Conservation (phyloP, 179 eudicot species). For the Spinacia oleracea region DNA sequence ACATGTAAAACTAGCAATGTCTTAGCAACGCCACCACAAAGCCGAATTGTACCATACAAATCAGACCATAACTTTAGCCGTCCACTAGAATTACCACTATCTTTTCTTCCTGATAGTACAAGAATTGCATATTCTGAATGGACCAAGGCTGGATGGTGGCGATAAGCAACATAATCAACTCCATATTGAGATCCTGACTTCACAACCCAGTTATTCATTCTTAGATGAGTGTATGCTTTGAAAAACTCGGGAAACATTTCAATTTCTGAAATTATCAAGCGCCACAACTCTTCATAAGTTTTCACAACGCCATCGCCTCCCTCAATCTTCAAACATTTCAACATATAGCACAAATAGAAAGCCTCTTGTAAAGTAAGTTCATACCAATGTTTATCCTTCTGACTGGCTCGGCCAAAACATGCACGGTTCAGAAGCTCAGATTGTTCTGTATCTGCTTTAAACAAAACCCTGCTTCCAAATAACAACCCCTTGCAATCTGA, state of each 20-base stretch:
- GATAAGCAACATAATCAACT: constrained; percentile 67
- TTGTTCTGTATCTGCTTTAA: constrained; percentile 47
- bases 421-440: constrained; percentile 52
- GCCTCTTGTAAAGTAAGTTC: constrained; percentile 61
- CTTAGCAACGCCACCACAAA: constrained; percentile 39
- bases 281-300: constrained; percentile 48
- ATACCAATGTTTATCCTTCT: constrained; percentile 55
- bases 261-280: constrained; percentile 41
- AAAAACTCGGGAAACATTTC: constrained; percentile 40
- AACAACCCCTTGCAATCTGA: constrained; percentile 47
- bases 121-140: constrained; percentile 70
- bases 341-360: constrained; percentile 41
- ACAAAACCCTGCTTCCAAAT: constrained; percentile 48
- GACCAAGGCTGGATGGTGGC: constrained; percentile 66
- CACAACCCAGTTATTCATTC: constrained; percentile 67
- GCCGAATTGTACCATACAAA: constrained; percentile 22
- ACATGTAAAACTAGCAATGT: constrained; percentile 27
- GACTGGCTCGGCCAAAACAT: constrained; percentile 59
- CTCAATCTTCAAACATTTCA: constrained; percentile 52
- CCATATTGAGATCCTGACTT: constrained; percentile 67
- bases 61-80: constrained; percentile 57
- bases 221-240: constrained; percentile 61
- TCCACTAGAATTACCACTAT: constrained; percentile 18
- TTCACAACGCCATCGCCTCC: constrained; percentile 30
- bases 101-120: constrained; percentile 38